Evolutionary conservation across 164 flowering plant species (phyloP).

Genomic region (Umbellularia californica): DNA sequence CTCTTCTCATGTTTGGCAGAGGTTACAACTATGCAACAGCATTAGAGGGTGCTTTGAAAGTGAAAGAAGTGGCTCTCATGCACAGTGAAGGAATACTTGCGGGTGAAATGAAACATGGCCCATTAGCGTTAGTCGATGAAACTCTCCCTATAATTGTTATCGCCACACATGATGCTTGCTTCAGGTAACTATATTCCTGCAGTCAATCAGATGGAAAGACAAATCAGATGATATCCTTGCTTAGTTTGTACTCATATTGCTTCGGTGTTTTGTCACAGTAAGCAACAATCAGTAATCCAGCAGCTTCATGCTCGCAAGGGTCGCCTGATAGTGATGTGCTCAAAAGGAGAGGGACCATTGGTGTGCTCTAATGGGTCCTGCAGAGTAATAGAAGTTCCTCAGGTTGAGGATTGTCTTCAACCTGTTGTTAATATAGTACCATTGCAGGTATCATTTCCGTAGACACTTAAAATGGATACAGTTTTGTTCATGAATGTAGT

Average conservation of each 20-base stretch:
- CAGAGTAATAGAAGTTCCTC: constrained; percentile 90
- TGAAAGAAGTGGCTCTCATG: constrained; percentile 95
- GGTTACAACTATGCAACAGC: constrained; percentile 98
- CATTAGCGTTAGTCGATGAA: constrained; percentile 96
- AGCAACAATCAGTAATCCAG: constrained; percentile 97
- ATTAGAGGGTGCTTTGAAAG: constrained; percentile 93
- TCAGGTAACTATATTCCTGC: constrained; percentile 54
- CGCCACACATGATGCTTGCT: constrained; percentile 90
- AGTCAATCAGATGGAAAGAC: background rate
- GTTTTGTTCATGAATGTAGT: background rate
- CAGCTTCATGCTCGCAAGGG: constrained; percentile 98
- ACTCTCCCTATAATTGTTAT: constrained; percentile 88
- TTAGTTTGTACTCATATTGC: background rate
- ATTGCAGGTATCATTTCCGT: constrained; percentile 62
- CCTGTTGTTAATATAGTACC: constrained; percentile 90
- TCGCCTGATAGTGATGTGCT: constrained; percentile 85
- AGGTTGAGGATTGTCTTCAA: constrained; percentile 90
- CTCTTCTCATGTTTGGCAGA: constrained; percentile 95
- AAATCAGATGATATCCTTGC: background rate
- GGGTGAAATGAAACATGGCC: constrained; percentile 99
- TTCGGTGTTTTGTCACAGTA: constrained; percentile 45
- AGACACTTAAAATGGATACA: background rate
- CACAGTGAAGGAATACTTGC: constrained; percentile 99
- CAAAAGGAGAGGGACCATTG: constrained; percentile 70
- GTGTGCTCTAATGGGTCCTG: constrained; percentile 64